phyloP scores from a whole-genome alignment of 192 early-diverging fungal genomes.

The Spinellus fusiger region DNA sequence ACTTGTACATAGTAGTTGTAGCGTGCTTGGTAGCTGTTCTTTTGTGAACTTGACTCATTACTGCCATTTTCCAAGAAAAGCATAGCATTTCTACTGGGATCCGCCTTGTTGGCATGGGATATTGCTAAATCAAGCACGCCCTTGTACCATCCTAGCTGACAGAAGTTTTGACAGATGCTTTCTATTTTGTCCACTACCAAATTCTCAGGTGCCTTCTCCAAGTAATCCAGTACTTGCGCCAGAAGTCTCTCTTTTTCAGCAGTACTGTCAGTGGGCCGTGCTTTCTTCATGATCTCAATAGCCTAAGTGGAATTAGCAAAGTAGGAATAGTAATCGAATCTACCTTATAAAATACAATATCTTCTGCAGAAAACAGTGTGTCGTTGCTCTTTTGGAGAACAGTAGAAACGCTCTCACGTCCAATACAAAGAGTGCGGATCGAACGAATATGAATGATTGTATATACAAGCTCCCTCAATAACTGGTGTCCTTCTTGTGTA shows the following conservation, averaged over 20 bases:
- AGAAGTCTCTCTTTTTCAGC: slow-evolving; percentile 9
- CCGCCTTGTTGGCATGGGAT: slow-evolving; percentile 15
- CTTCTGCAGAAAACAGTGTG: slow-evolving; percentile 11
- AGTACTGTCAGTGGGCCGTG: neutral
- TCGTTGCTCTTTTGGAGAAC: slow-evolving; percentile 5
- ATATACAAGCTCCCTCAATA: slow-evolving; percentile 20
- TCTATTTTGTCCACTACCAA: slow-evolving; percentile 8
- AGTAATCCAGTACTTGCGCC: slow-evolving; percentile 6
- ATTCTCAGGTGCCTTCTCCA: slow-evolving; percentile 15
- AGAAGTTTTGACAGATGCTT: slow-evolving; percentile 10
- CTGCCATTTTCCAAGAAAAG: slow-evolving; percentile 5
- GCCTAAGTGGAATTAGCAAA: slow-evolving; percentile 11
- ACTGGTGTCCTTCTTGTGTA: slow-evolving; percentile 2
- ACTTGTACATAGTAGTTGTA: slow-evolving; percentile 4
- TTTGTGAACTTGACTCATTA: neutral
- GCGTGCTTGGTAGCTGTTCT: neutral
- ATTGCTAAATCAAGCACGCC: slow-evolving; percentile 24
- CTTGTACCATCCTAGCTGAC: slow-evolving; percentile 9
- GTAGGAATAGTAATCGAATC: neutral
- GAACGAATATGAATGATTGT: slow-evolving; percentile 11
- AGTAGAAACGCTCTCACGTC: slow-evolving; percentile 9
- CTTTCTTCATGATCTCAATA: slow-evolving; percentile 13
- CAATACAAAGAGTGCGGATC: neutral
- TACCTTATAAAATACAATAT: slow-evolving; percentile 29
- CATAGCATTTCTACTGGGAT: slow-evolving; percentile 14